Evolutionary conservation across 2,329 filamentous ascomycete species (phyloP).

Genomic region (Colletotrichum gloeosporioides): DNA sequence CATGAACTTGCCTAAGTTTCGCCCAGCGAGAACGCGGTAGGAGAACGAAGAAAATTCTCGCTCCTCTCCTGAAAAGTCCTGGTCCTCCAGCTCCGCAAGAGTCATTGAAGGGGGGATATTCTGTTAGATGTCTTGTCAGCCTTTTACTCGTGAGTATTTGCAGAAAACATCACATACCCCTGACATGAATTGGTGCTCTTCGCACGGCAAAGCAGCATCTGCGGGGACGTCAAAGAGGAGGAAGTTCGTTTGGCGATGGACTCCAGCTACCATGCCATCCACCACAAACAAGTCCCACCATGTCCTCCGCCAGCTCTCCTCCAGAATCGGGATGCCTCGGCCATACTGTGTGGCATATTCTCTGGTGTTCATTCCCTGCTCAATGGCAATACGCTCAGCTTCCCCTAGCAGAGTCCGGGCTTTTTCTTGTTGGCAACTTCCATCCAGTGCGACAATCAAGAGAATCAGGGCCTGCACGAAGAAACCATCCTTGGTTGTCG

Average conservation of each 20-base stretch:
- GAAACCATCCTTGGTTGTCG: conserved; percentile 60
- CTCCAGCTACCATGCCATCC: conserved; percentile 83
- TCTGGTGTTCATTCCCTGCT: conserved; percentile 76
- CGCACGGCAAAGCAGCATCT: conserved; percentile 79
- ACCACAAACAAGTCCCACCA: conserved; percentile 90
- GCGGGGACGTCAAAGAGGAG: conserved; percentile 69
- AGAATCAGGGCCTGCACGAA: conserved; percentile 80
- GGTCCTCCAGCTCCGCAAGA: conserved; percentile 77
- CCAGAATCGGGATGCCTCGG: conserved; percentile 68
- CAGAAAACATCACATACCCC: conserved; percentile 51
- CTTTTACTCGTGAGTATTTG: neutral
- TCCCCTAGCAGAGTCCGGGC: conserved; percentile 71
- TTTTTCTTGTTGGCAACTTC: conserved; percentile 72
- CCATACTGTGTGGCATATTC: conserved; percentile 71
- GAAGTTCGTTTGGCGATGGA: conserved; percentile 76
- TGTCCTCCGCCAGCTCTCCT: conserved; percentile 85
- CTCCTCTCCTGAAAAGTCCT: conserved; percentile 74
- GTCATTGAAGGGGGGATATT: conserved; percentile 64
- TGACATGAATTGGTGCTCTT: conserved; percentile 74
- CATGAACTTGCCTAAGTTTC: conserved; percentile 81
- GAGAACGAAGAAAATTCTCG: conserved; percentile 82
- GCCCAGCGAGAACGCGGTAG: conserved; percentile 81
- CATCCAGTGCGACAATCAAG: conserved; percentile 79
- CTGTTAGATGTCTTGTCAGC: conserved; percentile 37
- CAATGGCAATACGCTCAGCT: conserved; percentile 74